phyloP scores from a whole-genome alignment of 2,329 filamentous ascomycete genomes.

The Sclerotinia nivalis region DNA sequence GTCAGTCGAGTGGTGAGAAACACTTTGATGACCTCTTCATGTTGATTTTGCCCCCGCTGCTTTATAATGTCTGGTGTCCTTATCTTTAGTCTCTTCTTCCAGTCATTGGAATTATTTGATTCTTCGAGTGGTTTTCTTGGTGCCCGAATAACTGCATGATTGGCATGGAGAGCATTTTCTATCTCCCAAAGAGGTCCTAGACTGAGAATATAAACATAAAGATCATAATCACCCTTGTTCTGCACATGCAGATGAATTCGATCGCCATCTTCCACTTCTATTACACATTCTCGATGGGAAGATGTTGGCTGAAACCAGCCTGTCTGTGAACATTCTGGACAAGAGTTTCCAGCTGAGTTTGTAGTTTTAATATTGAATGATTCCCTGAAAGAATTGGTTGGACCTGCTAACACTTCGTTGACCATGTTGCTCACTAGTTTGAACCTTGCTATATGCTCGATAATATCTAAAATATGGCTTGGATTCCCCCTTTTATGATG shows the following conservation, averaged over 20 bases:
- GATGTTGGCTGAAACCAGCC: too few relatives aligned
- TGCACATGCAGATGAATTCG: background rate
- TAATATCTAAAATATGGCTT: background rate
- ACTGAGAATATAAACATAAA: background rate
- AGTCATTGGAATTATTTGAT: too few relatives aligned
- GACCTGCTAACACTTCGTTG: background rate
- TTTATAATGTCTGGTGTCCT: background rate
- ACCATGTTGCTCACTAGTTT: background rate
- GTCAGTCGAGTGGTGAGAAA: background rate
- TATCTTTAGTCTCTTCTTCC: too few relatives aligned
- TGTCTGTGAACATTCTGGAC: background rate
- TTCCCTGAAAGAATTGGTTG: background rate
- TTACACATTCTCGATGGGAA: background rate
- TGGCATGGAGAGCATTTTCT: background rate
- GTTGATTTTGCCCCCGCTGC: background rate
- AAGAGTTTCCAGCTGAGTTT: background rate
- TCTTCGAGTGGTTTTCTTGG: too few relatives aligned
- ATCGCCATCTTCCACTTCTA: constrained; percentile 8
- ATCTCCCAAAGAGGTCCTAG: background rate
- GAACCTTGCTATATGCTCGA: background rate
- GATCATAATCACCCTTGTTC: background rate
- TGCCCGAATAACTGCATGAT: background rate
- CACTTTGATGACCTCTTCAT: background rate
- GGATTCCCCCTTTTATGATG: background rate
- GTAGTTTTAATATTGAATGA: background rate